phyloP scores from a whole-genome alignment of 2,329 filamentous ascomycete genomes.

The Chrysosphaeria jannelii region DNA sequence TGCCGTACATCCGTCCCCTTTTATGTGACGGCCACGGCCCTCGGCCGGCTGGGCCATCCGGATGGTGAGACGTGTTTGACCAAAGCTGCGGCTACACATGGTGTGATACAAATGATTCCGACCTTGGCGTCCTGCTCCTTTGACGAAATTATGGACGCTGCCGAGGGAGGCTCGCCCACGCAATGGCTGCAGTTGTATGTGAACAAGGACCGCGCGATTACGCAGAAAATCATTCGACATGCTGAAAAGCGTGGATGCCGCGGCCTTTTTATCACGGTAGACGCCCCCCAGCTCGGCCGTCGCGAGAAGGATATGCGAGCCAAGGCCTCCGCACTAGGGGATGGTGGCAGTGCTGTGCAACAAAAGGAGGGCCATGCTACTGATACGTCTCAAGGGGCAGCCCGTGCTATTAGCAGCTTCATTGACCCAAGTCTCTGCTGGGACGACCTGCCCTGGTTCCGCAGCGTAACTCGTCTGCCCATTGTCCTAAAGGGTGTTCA shows the following conservation, averaged over 20 bases:
- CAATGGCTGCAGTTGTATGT: conserved; percentile 97
- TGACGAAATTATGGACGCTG: conserved; percentile 83
- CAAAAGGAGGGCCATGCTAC: conserved; percentile 41
- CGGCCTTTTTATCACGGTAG: conserved; percentile 92
- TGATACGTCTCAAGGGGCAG: conserved; percentile 73
- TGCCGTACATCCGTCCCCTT: conserved; percentile 62
- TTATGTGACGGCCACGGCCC: conserved; percentile 85
- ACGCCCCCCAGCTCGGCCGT: conserved; percentile 80
- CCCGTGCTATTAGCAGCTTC: conserved; percentile 80
- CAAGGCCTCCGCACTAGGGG: conserved; percentile 36
- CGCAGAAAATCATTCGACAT: conserved; percentile 66
- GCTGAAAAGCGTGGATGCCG: conserved; percentile 80
- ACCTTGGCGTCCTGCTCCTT: conserved; percentile 92
- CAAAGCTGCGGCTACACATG: conserved; percentile 52
- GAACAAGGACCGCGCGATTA: conserved; percentile 83
- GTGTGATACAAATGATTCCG: conserved; percentile 94
- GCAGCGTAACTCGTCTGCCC: conserved; percentile 70
- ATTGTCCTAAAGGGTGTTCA: conserved; percentile 94
- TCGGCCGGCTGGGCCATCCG: conserved; percentile 79
- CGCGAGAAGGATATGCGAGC: conserved; percentile 94
- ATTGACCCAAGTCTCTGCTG: conserved; percentile 86
- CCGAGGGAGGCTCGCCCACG: conserved; percentile 31
- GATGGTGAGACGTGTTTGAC: conserved; percentile 88
- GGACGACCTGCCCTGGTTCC: conserved; percentile 87
- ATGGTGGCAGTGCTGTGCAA: conserved; percentile 62